A percentile compares a stretch with the other conserved stretches of the same genome.
phyloP scores from a whole-genome alignment of 1,284 basidiomycete genomes.

The Kalmanozyma brasiliensis region DNA sequence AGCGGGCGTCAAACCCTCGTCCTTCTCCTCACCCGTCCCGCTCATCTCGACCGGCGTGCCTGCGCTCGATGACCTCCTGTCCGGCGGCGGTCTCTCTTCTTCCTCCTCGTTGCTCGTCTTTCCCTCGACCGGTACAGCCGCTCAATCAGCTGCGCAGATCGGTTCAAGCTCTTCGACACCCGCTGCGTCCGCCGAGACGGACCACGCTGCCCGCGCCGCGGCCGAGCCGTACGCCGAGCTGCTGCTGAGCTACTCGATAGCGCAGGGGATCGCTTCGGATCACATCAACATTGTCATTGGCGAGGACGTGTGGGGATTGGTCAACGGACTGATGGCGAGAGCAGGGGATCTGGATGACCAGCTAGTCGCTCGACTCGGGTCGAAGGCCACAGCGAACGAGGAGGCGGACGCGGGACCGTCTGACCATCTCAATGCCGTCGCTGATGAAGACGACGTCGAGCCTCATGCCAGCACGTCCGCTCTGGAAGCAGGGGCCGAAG shows the following conservation, averaged over 20 bases:
- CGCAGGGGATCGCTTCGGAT: conserved; percentile 81
- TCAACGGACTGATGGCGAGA: conserved; percentile 57
- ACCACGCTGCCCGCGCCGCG: conserved; percentile 39
- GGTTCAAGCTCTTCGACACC: conserved; percentile 75
- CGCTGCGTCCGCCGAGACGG: conserved; percentile 72
- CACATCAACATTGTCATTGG: conserved; percentile 77
- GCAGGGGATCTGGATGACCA: conserved; percentile 45
- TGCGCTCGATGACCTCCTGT: conserved; percentile 94
- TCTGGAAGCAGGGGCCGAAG: background rate
- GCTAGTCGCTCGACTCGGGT: conserved; percentile 21
- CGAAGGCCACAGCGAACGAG: background rate
- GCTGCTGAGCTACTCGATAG: conserved; percentile 85
- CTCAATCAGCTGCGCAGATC: conserved; percentile 41
- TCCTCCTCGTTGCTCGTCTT: conserved; percentile 79
- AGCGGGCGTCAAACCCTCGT: conserved; percentile 76
- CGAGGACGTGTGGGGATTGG: conserved; percentile 70
- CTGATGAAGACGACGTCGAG: conserved; percentile 27
- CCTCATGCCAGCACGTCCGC: background rate
- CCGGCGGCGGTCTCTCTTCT: conserved; percentile 84
- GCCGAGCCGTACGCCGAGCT: conserved; percentile 80
- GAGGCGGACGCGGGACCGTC: conserved; percentile 20
- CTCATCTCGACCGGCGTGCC: conserved; percentile 88
- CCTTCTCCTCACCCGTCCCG: conserved; percentile 74
- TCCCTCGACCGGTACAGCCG: conserved; percentile 50
- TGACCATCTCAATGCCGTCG: conserved; percentile 24